Base-by-base conservation (phyloP, 768 basidiomycete genomes). In the Leccinellum albellum region DNA sequence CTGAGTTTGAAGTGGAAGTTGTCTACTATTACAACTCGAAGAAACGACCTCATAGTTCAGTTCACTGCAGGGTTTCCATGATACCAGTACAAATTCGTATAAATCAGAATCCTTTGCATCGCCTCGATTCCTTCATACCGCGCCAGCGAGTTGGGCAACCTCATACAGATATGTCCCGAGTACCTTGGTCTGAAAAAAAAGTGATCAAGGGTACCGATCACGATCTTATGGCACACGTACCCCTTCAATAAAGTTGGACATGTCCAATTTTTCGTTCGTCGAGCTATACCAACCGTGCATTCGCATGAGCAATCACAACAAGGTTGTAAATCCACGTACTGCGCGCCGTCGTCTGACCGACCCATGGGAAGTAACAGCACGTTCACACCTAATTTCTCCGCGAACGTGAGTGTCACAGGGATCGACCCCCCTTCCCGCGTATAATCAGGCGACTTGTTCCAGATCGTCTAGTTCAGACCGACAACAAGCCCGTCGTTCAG, bases 381-480 rank as follows among this genome's bases (percentile, higher is more conserved):
- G 66, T 94, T 97, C 54, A 94, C 87, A 13, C 84, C 84, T 47
- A 97, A 76, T 45, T 83, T 83, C 68, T 97, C 92, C 10, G 94
- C 92, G 70, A 98, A 96, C 2, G 93, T 95, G 56, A 98, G 79
- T 4, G 94, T 95, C 29, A 96, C 91, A 0, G 94, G 94, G 60
- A 95, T 95, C 6, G 91, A 92, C 5, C 95, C 95, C n/a, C 93
- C 93, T 70, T 96, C 94, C 42, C 93, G 84, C 2, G 89, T 94
- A 57, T 88, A 76, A 68, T 95, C 91, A 0, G 94, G 94, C 6
- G 83, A 82, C 67, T 80, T 79, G 47, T 82, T 77, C 74, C 92
- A 94, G 9, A 94, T 67, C 7, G 73, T 69, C 64, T 60, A 42
- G 40, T 37, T 37, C 46, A 50, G 4, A 14, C 28, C 54, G 37